Conservation (phyloP, 2,329 filamentous ascomycete species). For the Phialocephala subalpina region DNA sequence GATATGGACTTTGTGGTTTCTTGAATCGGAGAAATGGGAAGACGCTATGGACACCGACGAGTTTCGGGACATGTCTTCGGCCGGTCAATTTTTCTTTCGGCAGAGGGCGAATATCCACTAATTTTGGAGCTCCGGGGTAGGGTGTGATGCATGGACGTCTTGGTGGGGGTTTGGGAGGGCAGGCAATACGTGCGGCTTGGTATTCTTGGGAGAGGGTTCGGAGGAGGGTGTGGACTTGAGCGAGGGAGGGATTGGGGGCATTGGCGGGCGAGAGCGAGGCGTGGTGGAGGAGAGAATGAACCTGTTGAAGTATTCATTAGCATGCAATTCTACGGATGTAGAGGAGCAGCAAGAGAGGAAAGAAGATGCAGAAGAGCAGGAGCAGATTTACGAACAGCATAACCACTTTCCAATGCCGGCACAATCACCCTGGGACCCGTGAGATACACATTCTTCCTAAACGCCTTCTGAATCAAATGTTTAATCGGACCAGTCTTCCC, state of each 20-base stretch:
- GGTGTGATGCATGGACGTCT: constrained; percentile 32
- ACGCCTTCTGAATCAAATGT: constrained; percentile 67
- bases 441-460: constrained; percentile 65
- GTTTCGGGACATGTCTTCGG: constrained; percentile 62
- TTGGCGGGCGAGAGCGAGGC: constrained; percentile 30
- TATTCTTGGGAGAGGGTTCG: constrained; percentile 35
- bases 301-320: constrained; percentile 24
- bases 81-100: constrained; percentile 58
- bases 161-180: constrained; percentile 17
- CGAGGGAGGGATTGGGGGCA: constrained; percentile 20
- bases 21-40: constrained; percentile 71
- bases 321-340: not conserved
- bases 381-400: constrained; percentile 57
- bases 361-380: not conserved
- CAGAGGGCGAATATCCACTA: constrained; percentile 59
- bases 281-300: constrained; percentile 39
- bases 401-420: constrained; percentile 71
- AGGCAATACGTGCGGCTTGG: constrained; percentile 5
- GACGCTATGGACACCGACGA: constrained; percentile 60
- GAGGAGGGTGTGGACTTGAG: constrained; percentile 44
- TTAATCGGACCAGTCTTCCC: constrained; percentile 54
- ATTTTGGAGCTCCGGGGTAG: constrained; percentile 47
- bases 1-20: constrained; percentile 68
- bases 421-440: constrained; percentile 67
- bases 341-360: not conserved